A percentile compares a stretch with the other conserved stretches of the same genome.
phyloP scores from a whole-genome alignment of 495 filamentous ascomycete genomes.

The Annulohypoxylon maeteangense region DNA sequence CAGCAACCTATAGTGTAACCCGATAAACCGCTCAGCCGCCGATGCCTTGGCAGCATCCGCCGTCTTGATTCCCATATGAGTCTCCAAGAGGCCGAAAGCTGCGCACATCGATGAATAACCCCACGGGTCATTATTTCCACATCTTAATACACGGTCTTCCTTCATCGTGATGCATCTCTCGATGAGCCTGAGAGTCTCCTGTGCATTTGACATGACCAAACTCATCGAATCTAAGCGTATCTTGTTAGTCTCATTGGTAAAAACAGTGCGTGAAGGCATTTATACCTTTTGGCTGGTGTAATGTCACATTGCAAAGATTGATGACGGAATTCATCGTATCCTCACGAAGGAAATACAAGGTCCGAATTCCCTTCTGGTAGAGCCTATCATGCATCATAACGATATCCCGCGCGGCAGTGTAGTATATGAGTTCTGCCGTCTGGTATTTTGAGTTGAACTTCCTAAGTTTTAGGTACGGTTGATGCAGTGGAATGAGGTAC shows the following conservation, averaged over 20 bases:
- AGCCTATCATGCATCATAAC: conserved; percentile 48
- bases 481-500: conserved; percentile 49
- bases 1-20: conserved; percentile 50
- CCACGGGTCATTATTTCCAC: conserved; percentile 50
- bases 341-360: conserved; percentile 48
- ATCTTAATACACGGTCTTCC: conserved; percentile 48
- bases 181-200: conserved; percentile 47
- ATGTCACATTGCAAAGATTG: conserved; percentile 56
- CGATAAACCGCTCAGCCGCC: conserved; percentile 48
- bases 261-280: neutral
- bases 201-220: conserved; percentile 45
- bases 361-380: conserved; percentile 46
- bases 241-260: conserved; percentile 22
- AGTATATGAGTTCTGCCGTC: conserved; percentile 48
- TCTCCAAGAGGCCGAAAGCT: conserved; percentile 47
- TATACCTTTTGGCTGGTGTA: conserved; percentile 60
- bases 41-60: conserved; percentile 45
- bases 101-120: conserved; percentile 51
- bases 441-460: conserved; percentile 45
- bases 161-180: conserved; percentile 49
- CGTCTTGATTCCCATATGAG: conserved; percentile 49
- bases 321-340: conserved; percentile 48
- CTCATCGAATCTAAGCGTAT: conserved; percentile 39
- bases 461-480: conserved; percentile 47
- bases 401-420: conserved; percentile 49